A percentile compares a stretch with the other conserved stretches of the same genome.
phyloP scores from a whole-genome alignment of 208 protist genomes.

The Trypanosoma cruzi region DNA sequence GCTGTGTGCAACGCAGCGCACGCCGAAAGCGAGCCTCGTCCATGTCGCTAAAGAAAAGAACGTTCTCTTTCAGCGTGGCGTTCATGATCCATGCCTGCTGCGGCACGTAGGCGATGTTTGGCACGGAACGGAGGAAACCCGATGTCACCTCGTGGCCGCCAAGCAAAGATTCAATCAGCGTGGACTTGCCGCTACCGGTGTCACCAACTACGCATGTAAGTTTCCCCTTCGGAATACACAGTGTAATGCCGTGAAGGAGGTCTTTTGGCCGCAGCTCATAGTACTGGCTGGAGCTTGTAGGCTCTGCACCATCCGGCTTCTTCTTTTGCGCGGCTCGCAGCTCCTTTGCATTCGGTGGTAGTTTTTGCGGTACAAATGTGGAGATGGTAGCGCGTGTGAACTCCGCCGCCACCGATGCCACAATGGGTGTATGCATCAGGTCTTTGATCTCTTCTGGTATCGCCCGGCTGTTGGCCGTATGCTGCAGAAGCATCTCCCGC shows the following conservation, averaged over 20 bases:
- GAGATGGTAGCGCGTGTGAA: conserved; percentile 21
- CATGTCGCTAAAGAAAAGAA: conserved; percentile 64
- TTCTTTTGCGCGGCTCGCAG: conserved; percentile 1
- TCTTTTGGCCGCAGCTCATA: conserved; percentile 41
- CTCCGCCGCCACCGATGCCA: conserved; percentile 14
- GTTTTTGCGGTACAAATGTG: conserved; percentile 9
- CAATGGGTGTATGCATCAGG: neutral
- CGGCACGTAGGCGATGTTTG: conserved; percentile 85
- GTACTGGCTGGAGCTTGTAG: conserved; percentile 8
- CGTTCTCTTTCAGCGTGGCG: conserved; percentile 79
- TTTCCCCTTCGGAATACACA: conserved; percentile 52
- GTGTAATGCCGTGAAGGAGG: conserved; percentile 45
- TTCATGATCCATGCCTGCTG: conserved; percentile 91
- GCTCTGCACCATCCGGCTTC: neutral
- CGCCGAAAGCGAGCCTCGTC: conserved; percentile 40
- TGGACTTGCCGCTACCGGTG: conserved; percentile 84
- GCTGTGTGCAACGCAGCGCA: conserved; percentile 39
- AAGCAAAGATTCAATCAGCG: conserved; percentile 53
- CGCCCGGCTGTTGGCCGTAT: neutral
- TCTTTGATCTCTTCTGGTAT: neutral
- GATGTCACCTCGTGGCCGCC: conserved; percentile 37
- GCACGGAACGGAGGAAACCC: conserved; percentile 35
- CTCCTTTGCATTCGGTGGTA: conserved; percentile 18
- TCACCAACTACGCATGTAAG: conserved; percentile 70
- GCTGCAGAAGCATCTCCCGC: neutral